phyloP scores from a whole-genome alignment of 352 stramenopile genomes.

The Phytophthora boehmeriae region DNA sequence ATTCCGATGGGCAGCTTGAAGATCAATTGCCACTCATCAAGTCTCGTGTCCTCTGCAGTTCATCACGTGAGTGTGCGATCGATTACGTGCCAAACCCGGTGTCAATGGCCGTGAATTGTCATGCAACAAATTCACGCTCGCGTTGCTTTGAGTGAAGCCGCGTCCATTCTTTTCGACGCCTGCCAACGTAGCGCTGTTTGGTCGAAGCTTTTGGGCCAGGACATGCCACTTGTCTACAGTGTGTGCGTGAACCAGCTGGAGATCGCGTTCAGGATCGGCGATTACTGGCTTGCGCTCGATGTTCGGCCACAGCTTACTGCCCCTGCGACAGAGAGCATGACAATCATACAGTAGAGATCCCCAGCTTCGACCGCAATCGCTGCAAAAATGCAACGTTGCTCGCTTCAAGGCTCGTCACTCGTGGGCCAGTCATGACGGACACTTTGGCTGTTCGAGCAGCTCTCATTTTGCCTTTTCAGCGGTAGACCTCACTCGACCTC shows the following conservation, averaged over 20 bases:
- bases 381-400: neutral
- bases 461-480: slow-evolving; percentile 24
- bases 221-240: slow-evolving; percentile 31
- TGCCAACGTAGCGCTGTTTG: too few species aligned
- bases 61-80: too few species aligned
- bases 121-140: too few species aligned
- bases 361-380: neutral
- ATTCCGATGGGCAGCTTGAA: too few species aligned
- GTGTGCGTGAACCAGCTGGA: slow-evolving; percentile 18
- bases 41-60: too few species aligned
- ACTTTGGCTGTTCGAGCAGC: neutral
- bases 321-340: slow-evolving; percentile 15
- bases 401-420: neutral
- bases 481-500: slow-evolving; percentile 4
- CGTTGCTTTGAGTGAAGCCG: too few species aligned
- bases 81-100: too few species aligned
- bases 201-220: slow-evolving; percentile 6
- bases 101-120: too few species aligned
- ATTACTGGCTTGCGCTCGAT: slow-evolving; percentile 10
- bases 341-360: slow-evolving; percentile 11
- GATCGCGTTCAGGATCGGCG: slow-evolving; percentile 25
- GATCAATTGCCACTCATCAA: too few species aligned
- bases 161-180: too few species aligned
- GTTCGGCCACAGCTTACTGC: neutral
- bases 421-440: neutral